Conservation (phyloP, 1,284 basidiomycete species). For the Porphyrellus sp. region DNA sequence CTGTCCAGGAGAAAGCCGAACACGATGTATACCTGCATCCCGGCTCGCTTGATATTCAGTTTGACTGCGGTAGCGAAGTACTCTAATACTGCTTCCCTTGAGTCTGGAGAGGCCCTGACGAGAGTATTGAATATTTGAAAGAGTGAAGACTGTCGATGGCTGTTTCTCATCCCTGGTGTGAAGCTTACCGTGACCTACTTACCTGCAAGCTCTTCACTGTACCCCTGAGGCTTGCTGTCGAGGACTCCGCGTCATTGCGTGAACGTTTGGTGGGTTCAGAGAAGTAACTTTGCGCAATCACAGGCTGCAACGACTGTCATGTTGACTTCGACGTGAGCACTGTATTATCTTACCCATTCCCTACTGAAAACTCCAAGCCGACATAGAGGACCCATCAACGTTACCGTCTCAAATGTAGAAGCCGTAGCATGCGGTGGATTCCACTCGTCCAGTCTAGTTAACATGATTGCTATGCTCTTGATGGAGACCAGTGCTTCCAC, state of each 20-base stretch:
- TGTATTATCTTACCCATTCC: conserved; percentile 72
- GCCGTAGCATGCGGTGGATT: conserved; percentile 59
- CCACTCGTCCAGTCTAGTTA: conserved; percentile 71
- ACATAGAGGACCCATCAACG: conserved; percentile 79
- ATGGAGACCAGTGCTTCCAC: conserved; percentile 77
- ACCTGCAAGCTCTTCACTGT: conserved; percentile 83
- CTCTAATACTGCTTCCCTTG: conserved; percentile 82
- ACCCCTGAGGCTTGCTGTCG: conserved; percentile 77
- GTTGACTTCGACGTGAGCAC: not conserved
- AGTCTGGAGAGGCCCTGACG: conserved; percentile 76
- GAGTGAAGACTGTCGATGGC: conserved; percentile 56
- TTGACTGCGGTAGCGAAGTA: conserved; percentile 77
- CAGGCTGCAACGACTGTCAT: conserved; percentile 52
- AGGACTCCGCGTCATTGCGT: conserved; percentile 76
- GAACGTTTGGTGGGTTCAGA: conserved; percentile 77
- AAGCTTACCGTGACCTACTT: not conserved
- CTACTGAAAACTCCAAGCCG: conserved; percentile 79
- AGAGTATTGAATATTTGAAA: conserved; percentile 90
- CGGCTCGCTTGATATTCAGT: conserved; percentile 83
- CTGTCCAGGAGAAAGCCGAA: not conserved
- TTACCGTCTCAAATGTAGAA: conserved; percentile 57
- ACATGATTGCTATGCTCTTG: conserved; percentile 81
- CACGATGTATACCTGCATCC: conserved; percentile 65
- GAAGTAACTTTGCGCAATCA: conserved; percentile 78
- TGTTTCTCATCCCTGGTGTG: conserved; percentile 5